Percentiles rank a stretch among this genome's conserved stretches.
phyloP scores from a whole-genome alignment of 495 filamentous ascomycete genomes.

The Aspergillus panamensis region DNA sequence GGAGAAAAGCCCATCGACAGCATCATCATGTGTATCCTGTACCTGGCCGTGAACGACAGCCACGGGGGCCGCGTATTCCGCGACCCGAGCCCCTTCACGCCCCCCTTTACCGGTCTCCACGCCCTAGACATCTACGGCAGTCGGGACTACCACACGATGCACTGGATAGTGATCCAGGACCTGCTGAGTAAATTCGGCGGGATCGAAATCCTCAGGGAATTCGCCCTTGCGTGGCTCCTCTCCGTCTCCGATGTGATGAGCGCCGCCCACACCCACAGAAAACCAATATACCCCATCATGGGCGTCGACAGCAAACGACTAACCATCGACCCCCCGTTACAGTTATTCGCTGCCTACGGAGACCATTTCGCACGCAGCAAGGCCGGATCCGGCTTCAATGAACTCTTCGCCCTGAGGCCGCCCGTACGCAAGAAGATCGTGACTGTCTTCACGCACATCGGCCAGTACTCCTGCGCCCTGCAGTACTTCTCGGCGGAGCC shows the following conservation, averaged over 20 bases:
- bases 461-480: too few species aligned
- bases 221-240: neutral
- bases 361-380: neutral
- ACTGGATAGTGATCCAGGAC: neutral
- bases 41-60: neutral
- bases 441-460: too few species aligned
- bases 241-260: conserved; percentile 1
- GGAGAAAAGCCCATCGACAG: neutral
- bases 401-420: neutral
- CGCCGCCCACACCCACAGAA: neutral
- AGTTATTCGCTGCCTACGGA: neutral
- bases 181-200: neutral
- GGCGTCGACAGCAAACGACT: neutral
- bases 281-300: neutral
- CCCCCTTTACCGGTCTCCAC: neutral
- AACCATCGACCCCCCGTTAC: neutral
- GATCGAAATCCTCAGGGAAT: neutral
- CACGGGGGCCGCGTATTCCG: neutral
- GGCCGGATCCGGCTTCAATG: neutral
- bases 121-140: neutral
- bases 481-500: too few species aligned
- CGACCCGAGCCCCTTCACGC: conserved; percentile 1
- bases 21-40: neutral
- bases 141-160: neutral
- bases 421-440: too few species aligned